Evolutionary conservation across 805 yeast species (phyloP), one percentile per base, ranked within the genome.

Genomic region (Metschnikowia amazonensis): DNA sequence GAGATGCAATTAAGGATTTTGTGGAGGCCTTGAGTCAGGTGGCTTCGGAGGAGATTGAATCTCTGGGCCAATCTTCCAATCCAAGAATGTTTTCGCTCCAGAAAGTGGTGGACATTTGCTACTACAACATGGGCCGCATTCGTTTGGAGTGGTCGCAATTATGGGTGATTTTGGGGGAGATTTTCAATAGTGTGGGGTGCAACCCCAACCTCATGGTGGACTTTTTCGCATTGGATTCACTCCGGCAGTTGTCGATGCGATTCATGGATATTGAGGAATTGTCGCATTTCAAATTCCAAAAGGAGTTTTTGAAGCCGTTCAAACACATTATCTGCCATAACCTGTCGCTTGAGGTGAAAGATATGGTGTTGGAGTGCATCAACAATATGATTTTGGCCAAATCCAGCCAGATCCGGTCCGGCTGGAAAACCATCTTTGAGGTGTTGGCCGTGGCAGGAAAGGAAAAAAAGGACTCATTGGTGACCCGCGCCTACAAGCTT

Each of bases 41-140:
- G 23, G 86, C 96, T 0, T 70, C 80, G 34, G 97, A 90, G 58
- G 99, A 94, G 64, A 89, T 94, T 50, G 89, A 86, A 51, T 84
- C 95, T 0, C 85, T 95, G 1, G 90, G 89, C 5, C 81, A 81
- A 58, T 82, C 90, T 36, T 72, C 77, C 5, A 81, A 87, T 50
- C 99, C 98, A 31, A 76, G 99, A 62, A 84, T 89, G 67, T 95
- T 88, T 61, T 87, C 98, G 0, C 69, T 94, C 51, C 98, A 89
- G 60, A 94, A 94, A 62, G 86, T 94, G 75, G 96, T 94, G 43
- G 99, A 95, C 66, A 95, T 94, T 35, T 92, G 97, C 66, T 92
- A 94, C 65, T 94, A 95, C 71, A 95, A 95, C 63, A 94, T 94
- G 97, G 82, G 82, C 42, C 86, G 99, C 71, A 90, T 94, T 57